Conservation (phyloP, 1,284 basidiomycete species). For the Rhizopogon hawkerae region DNA sequence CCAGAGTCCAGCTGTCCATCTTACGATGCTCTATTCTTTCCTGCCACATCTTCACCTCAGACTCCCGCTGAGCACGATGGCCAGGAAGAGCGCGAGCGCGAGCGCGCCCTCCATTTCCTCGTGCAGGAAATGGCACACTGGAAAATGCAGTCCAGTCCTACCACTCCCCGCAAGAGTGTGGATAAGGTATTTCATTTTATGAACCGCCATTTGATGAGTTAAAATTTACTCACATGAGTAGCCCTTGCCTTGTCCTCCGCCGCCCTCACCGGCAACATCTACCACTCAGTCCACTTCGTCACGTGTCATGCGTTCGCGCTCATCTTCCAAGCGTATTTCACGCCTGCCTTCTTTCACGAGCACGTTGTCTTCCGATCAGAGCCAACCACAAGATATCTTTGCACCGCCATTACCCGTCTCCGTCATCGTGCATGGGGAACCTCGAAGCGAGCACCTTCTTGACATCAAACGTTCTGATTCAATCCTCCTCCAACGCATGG, state of each 20-base stretch:
- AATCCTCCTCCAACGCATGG: constrained; percentile 14
- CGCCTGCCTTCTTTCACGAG: constrained; percentile 27
- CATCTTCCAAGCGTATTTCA: constrained; percentile 25
- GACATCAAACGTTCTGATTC: not conserved
- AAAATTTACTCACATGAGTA: constrained; percentile 1
- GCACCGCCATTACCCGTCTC: constrained; percentile 23
- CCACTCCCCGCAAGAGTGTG: not conserved
- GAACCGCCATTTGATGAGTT: not conserved
- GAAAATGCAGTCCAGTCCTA: constrained; percentile 10
- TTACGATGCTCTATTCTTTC: constrained; percentile 26
- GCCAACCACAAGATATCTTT: constrained; percentile 20
- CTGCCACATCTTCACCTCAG: constrained; percentile 1
- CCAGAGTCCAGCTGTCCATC: constrained; percentile 17
- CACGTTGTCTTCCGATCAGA: constrained; percentile 28
- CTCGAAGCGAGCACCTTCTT: constrained; percentile 20
- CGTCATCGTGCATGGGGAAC: constrained; percentile 24
- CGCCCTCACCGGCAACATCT: constrained; percentile 25
- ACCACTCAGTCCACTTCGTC: constrained; percentile 22
- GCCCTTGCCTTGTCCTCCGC: constrained; percentile 20
- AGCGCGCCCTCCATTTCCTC: constrained; percentile 25
- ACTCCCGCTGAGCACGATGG: constrained; percentile 7
- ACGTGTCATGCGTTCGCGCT: constrained; percentile 24
- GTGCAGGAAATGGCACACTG: constrained; percentile 27
- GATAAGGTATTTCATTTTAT: constrained; percentile 20
- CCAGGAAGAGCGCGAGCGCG: constrained; percentile 24